Evolutionary conservation across 139 green algal species (phyloP).

Genomic region (Chlamydomonas applanata): DNA sequence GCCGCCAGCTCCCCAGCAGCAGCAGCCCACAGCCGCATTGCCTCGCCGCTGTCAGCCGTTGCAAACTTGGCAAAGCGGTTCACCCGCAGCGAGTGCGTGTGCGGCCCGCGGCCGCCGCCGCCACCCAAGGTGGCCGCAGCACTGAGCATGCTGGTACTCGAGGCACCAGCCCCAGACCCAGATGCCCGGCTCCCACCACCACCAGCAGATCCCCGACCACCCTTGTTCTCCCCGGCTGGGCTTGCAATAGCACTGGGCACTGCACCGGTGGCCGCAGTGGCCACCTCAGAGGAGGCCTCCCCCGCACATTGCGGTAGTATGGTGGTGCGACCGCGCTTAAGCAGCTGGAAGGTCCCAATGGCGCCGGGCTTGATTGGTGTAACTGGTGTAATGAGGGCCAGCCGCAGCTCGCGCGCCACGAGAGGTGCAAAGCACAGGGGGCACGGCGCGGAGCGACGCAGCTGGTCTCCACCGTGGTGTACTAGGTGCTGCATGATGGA

Average conservation of each 20-base stretch:
- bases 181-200: too few relatives aligned
- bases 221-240: too few relatives aligned
- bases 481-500: slow-evolving; percentile 84
- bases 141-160: not conserved
- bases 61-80: slow-evolving; percentile 83
- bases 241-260: too few relatives aligned
- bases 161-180: not conserved
- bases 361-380: not conserved
- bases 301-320: slow-evolving; percentile 11
- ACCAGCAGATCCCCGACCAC: too few relatives aligned
- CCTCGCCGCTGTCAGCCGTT: slow-evolving; percentile 33
- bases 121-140: not conserved
- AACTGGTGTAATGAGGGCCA: slow-evolving; percentile 46
- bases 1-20: slow-evolving; percentile 57
- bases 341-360: slow-evolving; percentile 18
- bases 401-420: slow-evolving; percentile 69
- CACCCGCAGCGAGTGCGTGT: not conserved
- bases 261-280: too few relatives aligned
- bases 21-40: slow-evolving; percentile 45
- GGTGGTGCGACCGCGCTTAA: slow-evolving; percentile 4
- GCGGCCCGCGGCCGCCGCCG: not conserved
- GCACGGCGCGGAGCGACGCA: slow-evolving; percentile 62
- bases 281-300: too few relatives aligned
- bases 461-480: slow-evolving; percentile 53
- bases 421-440: slow-evolving; percentile 69